These are phyloP conservation scores for Suhomyces kunorum DNA, from an alignment of 1,139 yeast genomes.

Conservation along the genomic window DNA sequence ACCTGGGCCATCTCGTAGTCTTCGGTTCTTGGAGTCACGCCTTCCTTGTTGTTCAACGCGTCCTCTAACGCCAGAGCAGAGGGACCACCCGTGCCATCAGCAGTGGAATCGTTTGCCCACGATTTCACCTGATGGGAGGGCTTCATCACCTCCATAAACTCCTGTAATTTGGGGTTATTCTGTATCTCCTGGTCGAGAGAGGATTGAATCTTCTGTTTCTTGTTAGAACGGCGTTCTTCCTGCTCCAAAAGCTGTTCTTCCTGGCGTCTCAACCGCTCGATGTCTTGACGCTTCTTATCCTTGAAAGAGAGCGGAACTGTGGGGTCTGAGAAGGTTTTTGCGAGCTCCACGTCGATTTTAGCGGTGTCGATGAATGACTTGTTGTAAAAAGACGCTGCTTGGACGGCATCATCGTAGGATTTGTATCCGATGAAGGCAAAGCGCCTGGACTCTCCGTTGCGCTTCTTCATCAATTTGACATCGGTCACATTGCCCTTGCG, in stretches of 20 bases:
- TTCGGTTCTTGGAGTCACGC: constrained; percentile 11
- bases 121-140: constrained; percentile 64
- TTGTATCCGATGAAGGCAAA: constrained; percentile 93
- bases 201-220: constrained; percentile 28
- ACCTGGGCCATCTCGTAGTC: constrained; percentile 30
- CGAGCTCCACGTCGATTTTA: constrained; percentile 73
- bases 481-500: constrained; percentile 75
- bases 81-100: constrained; percentile 56
- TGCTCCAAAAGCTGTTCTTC: constrained; percentile 54
- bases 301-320: constrained; percentile 72
- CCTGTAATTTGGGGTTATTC: constrained; percentile 68
- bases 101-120: constrained; percentile 75
- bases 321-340: constrained; percentile 84
- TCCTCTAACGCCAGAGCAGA: constrained; percentile 43
- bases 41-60: constrained; percentile 35
- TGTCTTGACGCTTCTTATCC: constrained; percentile 60
- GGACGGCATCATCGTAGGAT: constrained; percentile 68
- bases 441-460: constrained; percentile 84
- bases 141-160: constrained; percentile 81
- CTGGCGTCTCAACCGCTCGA: constrained; percentile 52
- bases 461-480: constrained; percentile 77
- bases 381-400: constrained; percentile 76
- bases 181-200: constrained; percentile 59
- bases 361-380: constrained; percentile 82
- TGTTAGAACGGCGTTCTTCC: constrained; percentile 41